Base-by-base conservation (phyloP, 805 yeast species). In the Sugiyamaella americana region DNA sequence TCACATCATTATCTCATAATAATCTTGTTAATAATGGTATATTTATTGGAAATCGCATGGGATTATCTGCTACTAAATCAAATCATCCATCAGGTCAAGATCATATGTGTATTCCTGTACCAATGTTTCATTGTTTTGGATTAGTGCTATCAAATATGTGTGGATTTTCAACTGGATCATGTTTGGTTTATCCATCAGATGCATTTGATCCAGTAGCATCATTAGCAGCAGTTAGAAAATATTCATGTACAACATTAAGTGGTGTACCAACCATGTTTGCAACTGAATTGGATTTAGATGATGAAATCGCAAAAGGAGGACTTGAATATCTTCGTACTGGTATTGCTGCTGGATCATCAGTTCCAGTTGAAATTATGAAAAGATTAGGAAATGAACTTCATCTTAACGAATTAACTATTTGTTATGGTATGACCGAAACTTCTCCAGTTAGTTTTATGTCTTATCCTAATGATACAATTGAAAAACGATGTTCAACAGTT, bases 261-360 rank as follows among this genome's bases (percentile, higher is more conserved):
- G 64, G 64, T 3, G 64, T 60, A 2, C 64, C 64, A 2, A 60
- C 64, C n/a, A 60, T 60, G 64, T 60, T 57, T 41, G 61, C 58
- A 5, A 58, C 60, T 3, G 56, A 60, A 44, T 48, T 60, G 36
- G 54, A 53, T n/a, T 42, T 49, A 17, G 44, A 49, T 35, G 60
- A 56, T 13, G 54, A 50, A 11, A 46, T 49, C 19, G 48, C 46
- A 4, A 41, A 51, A 35, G 56, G 55, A 4, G 58, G 57, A 5
- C 52, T 58, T 43, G 44, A 55, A 32, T 50, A 52, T 26, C 55
- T 61, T 30, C 48, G 60, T 16, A 60, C 59, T 2, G 65, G 65
- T 13, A 61, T 61, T 18, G 64, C 61, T 8, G 61, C 64, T 18
- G 64, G 64, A 13, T 57, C 65, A 6, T 48, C 60, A 8, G 56